These are phyloP conservation scores for Kwoniella heveanensis DNA, from an alignment of 768 basidiomycete genomes.

Conservation along the genomic window DNA sequence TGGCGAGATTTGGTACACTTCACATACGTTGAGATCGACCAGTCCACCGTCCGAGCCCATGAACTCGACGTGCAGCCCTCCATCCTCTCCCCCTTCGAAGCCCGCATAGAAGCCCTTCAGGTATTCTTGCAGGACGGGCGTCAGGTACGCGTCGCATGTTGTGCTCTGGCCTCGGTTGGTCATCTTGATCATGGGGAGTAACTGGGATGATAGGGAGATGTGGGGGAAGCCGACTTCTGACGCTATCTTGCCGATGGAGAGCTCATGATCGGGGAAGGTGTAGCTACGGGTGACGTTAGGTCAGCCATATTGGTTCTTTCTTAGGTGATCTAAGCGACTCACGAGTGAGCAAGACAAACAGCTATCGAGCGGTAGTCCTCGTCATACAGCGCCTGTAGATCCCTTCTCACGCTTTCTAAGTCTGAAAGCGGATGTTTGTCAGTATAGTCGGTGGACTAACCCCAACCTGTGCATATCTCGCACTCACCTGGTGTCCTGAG, in stretches of 20 bases:
- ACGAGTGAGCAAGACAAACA: constrained; percentile 87
- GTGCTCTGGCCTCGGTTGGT: constrained; percentile 46
- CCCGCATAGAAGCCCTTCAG: constrained; percentile 43
- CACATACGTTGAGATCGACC: constrained; percentile 39
- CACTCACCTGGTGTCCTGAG: constrained; percentile 69
- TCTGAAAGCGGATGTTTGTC: constrained; percentile 1
- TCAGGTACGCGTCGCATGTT: constrained; percentile 50
- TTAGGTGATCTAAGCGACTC: too few relatives aligned
- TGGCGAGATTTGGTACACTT: too few relatives aligned
- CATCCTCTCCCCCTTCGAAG: constrained; percentile 43
- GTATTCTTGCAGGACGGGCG: constrained; percentile 43
- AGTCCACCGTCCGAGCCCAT: constrained; percentile 81
- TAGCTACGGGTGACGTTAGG: constrained; percentile 17
- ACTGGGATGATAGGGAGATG: constrained; percentile 74
- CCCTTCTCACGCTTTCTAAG: constrained; percentile 58
- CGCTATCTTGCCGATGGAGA: constrained; percentile 70
- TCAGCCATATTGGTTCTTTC: not conserved
- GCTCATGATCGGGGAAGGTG: constrained; percentile 85
- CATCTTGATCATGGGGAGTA: constrained; percentile 39
- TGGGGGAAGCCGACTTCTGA: constrained; percentile 82
- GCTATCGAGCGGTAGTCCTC: constrained; percentile 87
- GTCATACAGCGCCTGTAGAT: constrained; percentile 72
- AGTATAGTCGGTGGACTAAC: not conserved
- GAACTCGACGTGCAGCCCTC: constrained; percentile 59
- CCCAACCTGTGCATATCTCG: not conserved